Evolutionary conservation across 768 basidiomycete genomes (phyloP).

Genomic region (Leccinellum luteum): DNA sequence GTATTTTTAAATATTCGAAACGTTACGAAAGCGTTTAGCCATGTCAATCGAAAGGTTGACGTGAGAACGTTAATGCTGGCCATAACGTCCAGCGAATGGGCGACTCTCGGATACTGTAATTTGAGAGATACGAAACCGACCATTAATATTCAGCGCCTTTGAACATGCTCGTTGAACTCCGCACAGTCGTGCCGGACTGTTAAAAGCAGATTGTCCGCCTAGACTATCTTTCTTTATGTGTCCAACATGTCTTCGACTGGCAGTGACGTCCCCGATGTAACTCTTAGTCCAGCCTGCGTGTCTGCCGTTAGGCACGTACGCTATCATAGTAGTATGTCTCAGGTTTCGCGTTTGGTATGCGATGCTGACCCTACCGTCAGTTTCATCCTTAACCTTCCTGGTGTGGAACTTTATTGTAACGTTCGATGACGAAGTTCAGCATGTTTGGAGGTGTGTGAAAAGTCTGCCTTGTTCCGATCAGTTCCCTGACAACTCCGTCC

Average conservation of each 20-base stretch:
- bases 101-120: no score
- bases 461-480: not conserved
- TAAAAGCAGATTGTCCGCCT: not conserved
- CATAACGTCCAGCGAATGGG: not conserved
- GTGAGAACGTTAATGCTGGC: constrained; percentile 5
- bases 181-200: not conserved
- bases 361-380: constrained; percentile 8
- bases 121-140: not conserved
- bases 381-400: constrained; percentile 12
- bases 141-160: not conserved
- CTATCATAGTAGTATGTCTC: constrained; percentile 11
- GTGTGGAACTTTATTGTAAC: constrained; percentile 13
- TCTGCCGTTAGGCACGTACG: constrained; percentile 5
- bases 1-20: not conserved
- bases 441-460: constrained; percentile 14
- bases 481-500: not conserved
- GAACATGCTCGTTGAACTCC: not conserved
- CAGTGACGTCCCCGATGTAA: not conserved
- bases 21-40: not conserved
- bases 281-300: not conserved
- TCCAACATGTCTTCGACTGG: not conserved
- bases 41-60: not conserved
- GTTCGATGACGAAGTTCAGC: constrained; percentile 18
- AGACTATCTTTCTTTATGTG: not conserved
- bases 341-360: not conserved